Percentiles rank a stretch among this genome's conserved stretches.
These are phyloP conservation scores for Seminavis robusta DNA, from an alignment of 108 stramenopile genomes.

Conservation along the genomic window DNA sequence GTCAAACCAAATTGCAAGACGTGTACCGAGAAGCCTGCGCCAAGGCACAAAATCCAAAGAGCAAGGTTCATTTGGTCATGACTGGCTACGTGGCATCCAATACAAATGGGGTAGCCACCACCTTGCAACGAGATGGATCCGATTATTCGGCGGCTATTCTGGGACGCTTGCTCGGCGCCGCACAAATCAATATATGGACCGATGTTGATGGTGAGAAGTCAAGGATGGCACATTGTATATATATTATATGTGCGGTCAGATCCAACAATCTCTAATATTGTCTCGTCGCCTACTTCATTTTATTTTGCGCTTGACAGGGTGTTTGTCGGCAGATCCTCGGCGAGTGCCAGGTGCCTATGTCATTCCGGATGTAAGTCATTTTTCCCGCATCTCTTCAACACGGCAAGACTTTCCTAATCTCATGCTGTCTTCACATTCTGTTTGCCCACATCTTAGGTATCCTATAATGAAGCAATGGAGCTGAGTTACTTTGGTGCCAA, in stretches of 20 bases:
- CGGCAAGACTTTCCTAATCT: too few relatives aligned
- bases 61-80: slow-evolving; percentile 58
- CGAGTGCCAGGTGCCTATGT: slow-evolving; percentile 76
- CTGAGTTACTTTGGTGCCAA: slow-evolving; percentile 93
- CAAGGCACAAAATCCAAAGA: slow-evolving; percentile 7
- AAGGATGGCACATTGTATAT: not conserved
- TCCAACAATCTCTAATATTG: not conserved
- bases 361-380: slow-evolving; percentile 60
- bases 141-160: slow-evolving; percentile 91
- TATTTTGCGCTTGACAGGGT: not conserved
- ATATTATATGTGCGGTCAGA: not conserved
- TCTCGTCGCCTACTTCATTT: not conserved
- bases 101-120: slow-evolving; percentile 82
- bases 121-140: slow-evolving; percentile 82
- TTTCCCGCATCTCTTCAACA: too few relatives aligned
- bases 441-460: too few relatives aligned
- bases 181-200: slow-evolving; percentile 82
- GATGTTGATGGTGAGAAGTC: slow-evolving; percentile 62
- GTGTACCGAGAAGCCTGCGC: slow-evolving; percentile 29
- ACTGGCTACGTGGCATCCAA: slow-evolving; percentile 93
- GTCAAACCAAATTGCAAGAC: slow-evolving; percentile 31
- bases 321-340: slow-evolving; percentile 79
- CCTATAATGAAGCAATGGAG: slow-evolving; percentile 92
- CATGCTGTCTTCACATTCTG: too few relatives aligned
- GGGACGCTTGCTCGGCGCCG: slow-evolving; percentile 71